phyloP scores from a whole-genome alignment of 805 yeast genomes.

The Lipomyces yamadae region DNA sequence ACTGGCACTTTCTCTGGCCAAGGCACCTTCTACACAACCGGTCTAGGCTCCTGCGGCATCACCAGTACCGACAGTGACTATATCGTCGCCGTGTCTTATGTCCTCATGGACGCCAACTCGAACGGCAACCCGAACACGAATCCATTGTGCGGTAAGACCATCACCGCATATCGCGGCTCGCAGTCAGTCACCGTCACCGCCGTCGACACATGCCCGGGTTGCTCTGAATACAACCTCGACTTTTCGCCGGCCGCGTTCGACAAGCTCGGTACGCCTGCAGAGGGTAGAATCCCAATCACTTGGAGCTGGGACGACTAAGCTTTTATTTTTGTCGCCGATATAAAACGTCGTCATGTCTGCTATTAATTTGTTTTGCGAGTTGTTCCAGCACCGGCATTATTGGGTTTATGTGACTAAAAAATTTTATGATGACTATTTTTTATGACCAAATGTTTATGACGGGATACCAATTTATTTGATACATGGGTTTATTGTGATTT shows the following conservation, averaged over 20 bases:
- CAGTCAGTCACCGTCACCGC: conserved; percentile 62
- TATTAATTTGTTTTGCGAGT: not conserved
- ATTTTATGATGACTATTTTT: not conserved
- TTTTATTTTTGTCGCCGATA: not conserved
- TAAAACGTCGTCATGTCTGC: not conserved
- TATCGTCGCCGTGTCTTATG: conserved; percentile 58
- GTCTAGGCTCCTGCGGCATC: conserved; percentile 62
- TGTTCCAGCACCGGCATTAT: not conserved
- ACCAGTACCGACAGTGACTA: conserved; percentile 53
- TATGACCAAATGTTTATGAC: not conserved
- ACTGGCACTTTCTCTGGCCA: conserved; percentile 44
- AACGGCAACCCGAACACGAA: conserved; percentile 48
- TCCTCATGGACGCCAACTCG: conserved; percentile 52
- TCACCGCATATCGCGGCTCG: conserved; percentile 54
- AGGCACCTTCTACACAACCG: conserved; percentile 47
- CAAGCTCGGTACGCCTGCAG: conserved; percentile 55
- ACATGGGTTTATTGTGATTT: not conserved
- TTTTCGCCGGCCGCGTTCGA: conserved; percentile 65
- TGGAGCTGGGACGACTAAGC: conserved; percentile 51
- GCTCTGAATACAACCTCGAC: conserved; percentile 57
- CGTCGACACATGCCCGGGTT: conserved; percentile 63
- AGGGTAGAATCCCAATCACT: conserved; percentile 59
- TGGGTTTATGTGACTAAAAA: not conserved
- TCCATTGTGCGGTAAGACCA: conserved; percentile 58
- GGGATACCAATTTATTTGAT: not conserved